Conservation (phyloP, 208 protist genomes). For the Leishmania lainsoni region DNA sequence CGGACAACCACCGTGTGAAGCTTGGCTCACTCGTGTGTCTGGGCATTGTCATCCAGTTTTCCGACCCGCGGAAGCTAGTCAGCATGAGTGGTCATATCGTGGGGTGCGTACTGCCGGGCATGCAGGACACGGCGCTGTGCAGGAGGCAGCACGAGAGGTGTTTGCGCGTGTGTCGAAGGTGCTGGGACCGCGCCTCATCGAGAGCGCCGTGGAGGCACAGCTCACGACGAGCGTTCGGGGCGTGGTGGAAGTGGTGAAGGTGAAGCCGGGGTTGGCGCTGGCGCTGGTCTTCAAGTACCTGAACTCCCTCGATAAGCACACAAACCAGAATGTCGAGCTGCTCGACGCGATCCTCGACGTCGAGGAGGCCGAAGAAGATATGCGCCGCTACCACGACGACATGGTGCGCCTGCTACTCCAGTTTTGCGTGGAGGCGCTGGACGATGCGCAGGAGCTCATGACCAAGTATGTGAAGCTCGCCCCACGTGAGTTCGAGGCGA, state of each 20-base stretch:
- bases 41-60: slow-evolving; percentile 65
- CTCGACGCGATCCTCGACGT: slow-evolving; percentile 81
- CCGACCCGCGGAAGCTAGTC: slow-evolving; percentile 74
- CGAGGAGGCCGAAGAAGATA: slow-evolving; percentile 77
- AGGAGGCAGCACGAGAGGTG: slow-evolving; percentile 75
- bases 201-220: slow-evolving; percentile 85
- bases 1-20: slow-evolving; percentile 54
- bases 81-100: slow-evolving; percentile 85
- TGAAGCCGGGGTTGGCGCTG: slow-evolving; percentile 82
- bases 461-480: slow-evolving; percentile 64
- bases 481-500: slow-evolving; percentile 47
- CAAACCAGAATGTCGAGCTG: slow-evolving; percentile 69
- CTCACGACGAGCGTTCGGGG: slow-evolving; percentile 81
- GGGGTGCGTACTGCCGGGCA: slow-evolving; percentile 85
- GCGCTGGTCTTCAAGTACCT: slow-evolving; percentile 83
- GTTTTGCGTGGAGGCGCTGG: slow-evolving; percentile 66
- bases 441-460: slow-evolving; percentile 59
- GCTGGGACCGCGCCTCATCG: slow-evolving; percentile 78
- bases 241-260: slow-evolving; percentile 92
- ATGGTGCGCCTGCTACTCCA: slow-evolving; percentile 62
- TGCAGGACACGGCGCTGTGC: slow-evolving; percentile 86
- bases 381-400: slow-evolving; percentile 63
- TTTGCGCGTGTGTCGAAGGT: slow-evolving; percentile 81
- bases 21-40: slow-evolving; percentile 79
- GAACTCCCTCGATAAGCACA: slow-evolving; percentile 47